phyloP scores from a whole-genome alignment of 139 green algal species.

The Yamagishiella unicocca region DNA sequence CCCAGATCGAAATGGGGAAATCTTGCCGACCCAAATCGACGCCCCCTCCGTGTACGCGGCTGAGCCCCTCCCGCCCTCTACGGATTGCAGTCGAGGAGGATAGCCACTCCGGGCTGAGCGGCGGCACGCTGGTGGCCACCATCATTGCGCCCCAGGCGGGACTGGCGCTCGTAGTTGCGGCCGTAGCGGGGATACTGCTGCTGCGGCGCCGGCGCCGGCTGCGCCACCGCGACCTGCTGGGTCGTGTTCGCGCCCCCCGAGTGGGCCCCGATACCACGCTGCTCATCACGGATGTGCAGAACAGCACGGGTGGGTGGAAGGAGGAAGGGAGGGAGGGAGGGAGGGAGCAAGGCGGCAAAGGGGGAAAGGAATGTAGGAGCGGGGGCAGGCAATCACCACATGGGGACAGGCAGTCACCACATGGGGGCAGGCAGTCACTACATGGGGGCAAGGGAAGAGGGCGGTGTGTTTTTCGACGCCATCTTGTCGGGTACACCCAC shows the following conservation, averaged over 20 bases:
- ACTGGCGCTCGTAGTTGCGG: neutral
- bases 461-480: no score
- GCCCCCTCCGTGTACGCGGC: neutral
- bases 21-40: neutral
- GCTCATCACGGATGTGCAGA: constrained; percentile 44
- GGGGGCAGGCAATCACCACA: neutral
- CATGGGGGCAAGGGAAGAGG: no score
- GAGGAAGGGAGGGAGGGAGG: neutral
- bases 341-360: neutral
- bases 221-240: constrained; percentile 14
- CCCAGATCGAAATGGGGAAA: neutral
- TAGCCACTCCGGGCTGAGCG: neutral
- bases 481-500: no score
- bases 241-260: constrained; percentile 6
- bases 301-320: constrained; percentile 8
- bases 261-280: constrained; percentile 27
- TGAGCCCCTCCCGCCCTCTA: neutral
- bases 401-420: no score
- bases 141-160: neutral
- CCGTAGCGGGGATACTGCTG: neutral
- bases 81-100: neutral
- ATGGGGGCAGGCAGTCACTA: no score
- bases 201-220: neutral
- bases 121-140: neutral
- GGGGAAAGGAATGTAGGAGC: neutral